Conservation (phyloP, 1,284 basidiomycete genomes). For the Melanopsichium pennsylvanicum region DNA sequence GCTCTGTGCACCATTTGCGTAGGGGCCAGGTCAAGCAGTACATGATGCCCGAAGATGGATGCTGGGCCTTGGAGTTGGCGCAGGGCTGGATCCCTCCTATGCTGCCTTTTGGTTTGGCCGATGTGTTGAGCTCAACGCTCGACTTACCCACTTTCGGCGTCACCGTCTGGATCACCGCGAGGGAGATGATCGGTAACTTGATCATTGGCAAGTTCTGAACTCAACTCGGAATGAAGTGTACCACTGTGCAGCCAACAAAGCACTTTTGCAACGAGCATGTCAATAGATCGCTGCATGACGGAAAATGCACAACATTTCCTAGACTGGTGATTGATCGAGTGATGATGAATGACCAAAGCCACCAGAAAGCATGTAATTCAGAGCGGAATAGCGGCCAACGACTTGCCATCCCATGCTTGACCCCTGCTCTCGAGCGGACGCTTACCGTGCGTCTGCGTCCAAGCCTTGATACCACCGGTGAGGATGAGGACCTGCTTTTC, state of each 20-base stretch:
- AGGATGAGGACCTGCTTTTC: conserved; percentile 49
- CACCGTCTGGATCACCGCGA: conserved; percentile 78
- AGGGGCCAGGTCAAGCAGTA: conserved; percentile 92
- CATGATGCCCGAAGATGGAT: conserved; percentile 88
- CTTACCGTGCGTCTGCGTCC: conserved; percentile 43
- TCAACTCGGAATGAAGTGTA: too few relatives aligned
- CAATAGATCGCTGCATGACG: conserved; percentile 1
- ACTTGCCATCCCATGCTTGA: conserved; percentile 36
- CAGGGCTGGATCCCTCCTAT: conserved; percentile 71
- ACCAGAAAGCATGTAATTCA: background rate
- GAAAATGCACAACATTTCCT: too few relatives aligned
- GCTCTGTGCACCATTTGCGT: conserved; percentile 82
- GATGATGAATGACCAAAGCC: too few relatives aligned
- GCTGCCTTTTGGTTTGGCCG: conserved; percentile 86
- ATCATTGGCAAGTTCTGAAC: conserved; percentile 47
- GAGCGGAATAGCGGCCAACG: conserved; percentile 27
- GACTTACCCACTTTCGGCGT: conserved; percentile 84
- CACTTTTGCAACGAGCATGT: too few relatives aligned
- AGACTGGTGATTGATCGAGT: too few relatives aligned
- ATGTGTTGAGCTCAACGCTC: conserved; percentile 84
- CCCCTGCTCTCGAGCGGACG: conserved; percentile 32
- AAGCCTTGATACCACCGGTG: conserved; percentile 58
- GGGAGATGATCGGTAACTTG: conserved; percentile 63
- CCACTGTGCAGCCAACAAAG: too few relatives aligned
- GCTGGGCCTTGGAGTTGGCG: conserved; percentile 94